Base-by-base conservation (phyloP, 208 protist genomes). In the Leishmania guyanensis region DNA sequence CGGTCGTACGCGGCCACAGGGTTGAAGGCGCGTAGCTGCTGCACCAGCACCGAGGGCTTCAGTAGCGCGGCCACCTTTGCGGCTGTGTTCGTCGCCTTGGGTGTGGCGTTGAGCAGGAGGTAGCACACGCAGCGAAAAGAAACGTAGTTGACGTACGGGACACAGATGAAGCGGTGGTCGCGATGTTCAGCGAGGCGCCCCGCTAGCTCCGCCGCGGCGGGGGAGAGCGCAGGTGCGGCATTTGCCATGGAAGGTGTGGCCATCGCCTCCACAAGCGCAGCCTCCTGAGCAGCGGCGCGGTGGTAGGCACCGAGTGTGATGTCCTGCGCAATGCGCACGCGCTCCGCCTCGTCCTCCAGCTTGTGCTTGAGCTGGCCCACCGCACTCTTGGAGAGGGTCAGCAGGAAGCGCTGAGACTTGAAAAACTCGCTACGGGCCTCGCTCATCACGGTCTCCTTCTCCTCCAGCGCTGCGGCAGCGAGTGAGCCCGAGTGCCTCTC, bases 111-210 rank as follows among this genome's bases (percentile, higher is more conserved):
- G 50, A 94, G 85, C 51, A 97, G 83, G 6, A 96, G 75, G 71
- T 97, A 97, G 83, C 92, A 96, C 75, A 94, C 74, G 72, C 91
- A 92, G 33, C 92, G 92, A 62, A 95, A 74, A 14, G 94, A 85
- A 48, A 89, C 91, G 79, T 89, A 96, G 79, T 87, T 77, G 53
- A 95, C 80, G 79, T 92, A 89, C 39, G 89, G 75, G 8, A 91
- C 77, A 22, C 87, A 88, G 74, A 95, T 78, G 33, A 81, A 85
- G 33, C 83, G 83, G 83, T 95, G 92, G 33, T 88, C 78, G 48
- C 86, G 88, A 50, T 90, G 81, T 54, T 81, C 71, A 39, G 80
- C 77, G 20, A 91, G 75, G 17, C 79, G 84, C 46, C 76, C 79
- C 36, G 84, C 88, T 43, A 92, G 75, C 76, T 51, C 84, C 2